Percentiles rank a stretch among this genome's conserved stretches.
phyloP scores from a whole-genome alignment of 129 eudicot genomes.

The Kitagawia praeruptora region DNA sequence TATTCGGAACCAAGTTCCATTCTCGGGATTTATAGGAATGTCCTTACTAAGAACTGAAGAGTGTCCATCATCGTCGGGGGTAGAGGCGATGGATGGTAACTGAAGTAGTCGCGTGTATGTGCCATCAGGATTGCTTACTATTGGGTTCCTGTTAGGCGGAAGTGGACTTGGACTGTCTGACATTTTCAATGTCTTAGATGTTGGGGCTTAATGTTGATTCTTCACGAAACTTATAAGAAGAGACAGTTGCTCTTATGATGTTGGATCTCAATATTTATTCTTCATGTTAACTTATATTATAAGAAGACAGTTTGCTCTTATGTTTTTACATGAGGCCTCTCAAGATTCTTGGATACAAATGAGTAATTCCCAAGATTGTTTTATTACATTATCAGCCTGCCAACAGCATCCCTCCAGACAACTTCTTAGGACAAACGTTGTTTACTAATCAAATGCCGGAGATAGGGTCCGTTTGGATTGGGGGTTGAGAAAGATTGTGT shows the following conservation, averaged over 20 bases:
- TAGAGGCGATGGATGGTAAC: conserved; percentile 11
- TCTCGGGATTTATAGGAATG: conserved; percentile 14
- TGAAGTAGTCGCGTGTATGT: conserved; percentile 19
- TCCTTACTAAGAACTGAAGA: conserved; percentile 23
- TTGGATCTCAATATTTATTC: background rate
- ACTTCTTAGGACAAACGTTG: background rate
- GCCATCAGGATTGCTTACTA: conserved; percentile 20
- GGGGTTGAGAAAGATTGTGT: no score
- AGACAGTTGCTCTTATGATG: background rate
- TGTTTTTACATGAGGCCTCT: background rate
- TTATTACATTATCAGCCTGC: background rate
- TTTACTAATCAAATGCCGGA: background rate
- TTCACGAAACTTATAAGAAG: background rate
- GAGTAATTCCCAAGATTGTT: background rate
- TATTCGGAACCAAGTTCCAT: conserved; percentile 24
- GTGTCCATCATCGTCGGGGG: conserved; percentile 11
- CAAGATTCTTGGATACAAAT: conserved; percentile 1
- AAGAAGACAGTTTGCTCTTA: background rate
- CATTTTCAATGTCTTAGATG: background rate
- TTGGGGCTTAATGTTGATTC: background rate
- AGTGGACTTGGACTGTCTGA: background rate
- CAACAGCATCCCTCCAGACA: background rate
- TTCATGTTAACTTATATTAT: background rate
- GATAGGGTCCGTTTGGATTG: no score
- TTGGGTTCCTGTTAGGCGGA: background rate